Percentiles rank a stretch among this genome's conserved stretches.
Evolutionary conservation across 1,284 basidiomycete species (phyloP).

Genomic region (Ceratorhiza oryzae-sativae): DNA sequence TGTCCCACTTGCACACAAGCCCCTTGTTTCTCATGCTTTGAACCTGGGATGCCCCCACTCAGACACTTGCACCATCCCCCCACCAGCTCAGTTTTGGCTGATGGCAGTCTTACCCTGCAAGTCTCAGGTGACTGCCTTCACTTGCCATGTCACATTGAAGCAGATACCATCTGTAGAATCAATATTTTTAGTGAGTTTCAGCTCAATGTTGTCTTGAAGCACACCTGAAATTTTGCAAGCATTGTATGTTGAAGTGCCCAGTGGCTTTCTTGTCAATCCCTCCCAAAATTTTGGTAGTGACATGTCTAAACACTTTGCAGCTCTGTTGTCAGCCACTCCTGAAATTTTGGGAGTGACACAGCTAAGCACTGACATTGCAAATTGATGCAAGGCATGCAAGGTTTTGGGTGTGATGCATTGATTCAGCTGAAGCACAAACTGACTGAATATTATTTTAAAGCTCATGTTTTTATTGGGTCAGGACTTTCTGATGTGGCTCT

Average conservation of each 20-base stretch:
- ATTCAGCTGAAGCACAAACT: no score
- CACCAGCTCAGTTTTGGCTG: not conserved
- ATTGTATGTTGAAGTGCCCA: no score
- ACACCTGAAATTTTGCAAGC: not conserved
- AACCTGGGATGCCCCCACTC: not conserved
- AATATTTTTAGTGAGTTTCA: not conserved
- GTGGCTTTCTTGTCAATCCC: not conserved
- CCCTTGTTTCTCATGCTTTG: not conserved
- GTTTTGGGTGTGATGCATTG: not conserved
- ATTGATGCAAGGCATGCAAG: no score
- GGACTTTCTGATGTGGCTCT: not conserved
- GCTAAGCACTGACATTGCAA: no score
- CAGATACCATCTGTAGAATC: not conserved
- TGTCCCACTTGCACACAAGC: not conserved
- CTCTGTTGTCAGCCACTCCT: not conserved
- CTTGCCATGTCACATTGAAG: not conserved
- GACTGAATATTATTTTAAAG: not conserved
- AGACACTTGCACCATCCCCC: not conserved
- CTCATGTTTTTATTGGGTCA: not conserved
- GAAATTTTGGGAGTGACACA: not conserved
- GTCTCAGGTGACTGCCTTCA: not conserved
- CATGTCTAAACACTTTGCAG: not conserved
- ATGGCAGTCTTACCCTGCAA: not conserved
- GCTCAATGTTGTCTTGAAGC: not conserved
- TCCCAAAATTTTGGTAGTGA: not conserved